Evolutionary conservation across 768 basidiomycete species (phyloP).

Genomic region (Kwoniella bestiolae): DNA sequence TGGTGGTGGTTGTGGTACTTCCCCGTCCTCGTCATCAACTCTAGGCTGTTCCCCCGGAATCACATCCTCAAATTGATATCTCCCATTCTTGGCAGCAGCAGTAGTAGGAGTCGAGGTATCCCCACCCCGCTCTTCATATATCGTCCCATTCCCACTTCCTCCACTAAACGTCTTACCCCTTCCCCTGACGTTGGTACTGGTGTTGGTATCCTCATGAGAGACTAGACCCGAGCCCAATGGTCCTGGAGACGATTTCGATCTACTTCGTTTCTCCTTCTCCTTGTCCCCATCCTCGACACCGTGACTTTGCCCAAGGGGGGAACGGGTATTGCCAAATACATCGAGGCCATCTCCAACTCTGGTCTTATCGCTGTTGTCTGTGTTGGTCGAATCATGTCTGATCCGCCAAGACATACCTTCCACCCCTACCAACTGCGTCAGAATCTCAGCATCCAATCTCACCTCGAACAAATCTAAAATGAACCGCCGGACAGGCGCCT

Average conservation of each 20-base stretch:
- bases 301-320: too few relatives aligned
- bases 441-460: conserved; percentile 61
- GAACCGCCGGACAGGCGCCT: conserved; percentile 87
- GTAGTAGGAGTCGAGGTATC: neutral
- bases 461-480: conserved; percentile 91
- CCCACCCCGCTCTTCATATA: neutral
- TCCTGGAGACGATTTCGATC: conserved; percentile 21
- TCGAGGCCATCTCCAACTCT: too few relatives aligned
- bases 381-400: neutral
- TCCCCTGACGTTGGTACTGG: neutral
- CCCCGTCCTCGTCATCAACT: neutral
- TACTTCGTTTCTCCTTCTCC: conserved; percentile 8
- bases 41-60: neutral
- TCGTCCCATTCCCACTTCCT: neutral
- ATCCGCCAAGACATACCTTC: conserved; percentile 3
- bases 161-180: conserved; percentile 17
- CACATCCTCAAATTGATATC: neutral
- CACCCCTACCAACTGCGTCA: conserved; percentile 21
- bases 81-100: neutral
- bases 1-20: too few relatives aligned
- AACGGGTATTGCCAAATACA: too few relatives aligned
- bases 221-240: neutral
- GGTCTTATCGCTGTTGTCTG: too few relatives aligned
- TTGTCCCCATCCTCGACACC: too few relatives aligned
- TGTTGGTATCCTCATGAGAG: too few relatives aligned